A percentile compares a stretch with the other conserved stretches of the same genome.
These are phyloP conservation scores for Hypomontagnella monticulosa DNA, from an alignment of 495 filamentous ascomycete genomes.

Conservation along the genomic window DNA sequence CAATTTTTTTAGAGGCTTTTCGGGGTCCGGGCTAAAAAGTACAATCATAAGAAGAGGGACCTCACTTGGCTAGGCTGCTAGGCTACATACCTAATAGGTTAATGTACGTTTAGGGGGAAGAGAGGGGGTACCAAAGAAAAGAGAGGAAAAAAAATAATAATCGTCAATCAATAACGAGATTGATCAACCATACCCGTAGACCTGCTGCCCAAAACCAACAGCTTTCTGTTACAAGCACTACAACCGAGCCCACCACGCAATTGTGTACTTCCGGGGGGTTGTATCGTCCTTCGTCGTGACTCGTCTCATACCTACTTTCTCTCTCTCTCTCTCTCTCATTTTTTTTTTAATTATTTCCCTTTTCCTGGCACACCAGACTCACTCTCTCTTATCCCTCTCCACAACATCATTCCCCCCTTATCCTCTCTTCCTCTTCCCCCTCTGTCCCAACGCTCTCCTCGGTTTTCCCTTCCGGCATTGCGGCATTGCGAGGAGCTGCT, in stretches of 20 bases:
- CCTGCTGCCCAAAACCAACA: slow-evolving; percentile 39
- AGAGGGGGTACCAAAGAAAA: slow-evolving; percentile 14
- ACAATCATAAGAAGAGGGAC: slow-evolving; percentile 2
- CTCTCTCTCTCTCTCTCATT: slow-evolving; percentile 13
- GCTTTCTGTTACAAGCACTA: slow-evolving; percentile 39
- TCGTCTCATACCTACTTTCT: slow-evolving; percentile 31
- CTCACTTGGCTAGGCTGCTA: slow-evolving; percentile 21
- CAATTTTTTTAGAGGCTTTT: slow-evolving; percentile 12
- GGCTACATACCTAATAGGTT: neutral
- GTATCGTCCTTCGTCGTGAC: slow-evolving; percentile 37
- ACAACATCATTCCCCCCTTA: slow-evolving; percentile 37
- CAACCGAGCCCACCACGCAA: slow-evolving; percentile 39
- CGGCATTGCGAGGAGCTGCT: slow-evolving; percentile 28
- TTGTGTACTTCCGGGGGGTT: slow-evolving; percentile 25
- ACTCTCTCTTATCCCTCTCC: slow-evolving; percentile 35
- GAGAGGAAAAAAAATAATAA: slow-evolving; percentile 16
- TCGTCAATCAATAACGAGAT: slow-evolving; percentile 34
- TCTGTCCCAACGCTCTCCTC: slow-evolving; percentile 40
- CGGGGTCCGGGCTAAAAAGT: slow-evolving; percentile 29
- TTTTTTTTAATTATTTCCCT: neutral
- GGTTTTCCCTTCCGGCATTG: slow-evolving; percentile 24
- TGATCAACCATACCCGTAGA: slow-evolving; percentile 43
- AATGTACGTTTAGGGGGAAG: slow-evolving; percentile 23
- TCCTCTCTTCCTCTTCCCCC: slow-evolving; percentile 5
- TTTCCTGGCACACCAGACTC: slow-evolving; percentile 17